These are phyloP conservation scores for Cajanus cajan DNA, from an alignment of 306 rosid species.

Conservation along the genomic window DNA sequence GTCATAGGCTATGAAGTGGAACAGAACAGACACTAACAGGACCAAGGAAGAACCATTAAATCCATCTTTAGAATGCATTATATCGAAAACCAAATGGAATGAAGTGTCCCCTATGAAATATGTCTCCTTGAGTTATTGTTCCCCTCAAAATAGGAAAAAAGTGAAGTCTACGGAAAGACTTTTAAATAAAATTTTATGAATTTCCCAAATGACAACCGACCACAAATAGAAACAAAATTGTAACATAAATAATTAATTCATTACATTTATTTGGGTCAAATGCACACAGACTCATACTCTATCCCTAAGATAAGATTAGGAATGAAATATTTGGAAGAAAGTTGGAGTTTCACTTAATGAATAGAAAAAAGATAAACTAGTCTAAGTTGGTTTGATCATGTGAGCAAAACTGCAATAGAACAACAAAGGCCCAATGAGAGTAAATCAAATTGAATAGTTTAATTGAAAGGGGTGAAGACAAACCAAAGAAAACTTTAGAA, in stretches of 20 bases:
- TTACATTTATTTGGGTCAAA: constrained; percentile 26
- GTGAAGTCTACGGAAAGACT: neutral
- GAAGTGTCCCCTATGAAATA: neutral
- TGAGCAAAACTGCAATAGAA: neutral
- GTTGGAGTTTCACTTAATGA: constrained; percentile 2
- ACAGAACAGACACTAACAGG: neutral
- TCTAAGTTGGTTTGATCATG: neutral
- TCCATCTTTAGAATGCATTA: constrained; percentile 12
- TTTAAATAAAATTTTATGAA: neutral
- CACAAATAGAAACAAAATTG: constrained; percentile 11
- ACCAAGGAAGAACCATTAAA: neutral
- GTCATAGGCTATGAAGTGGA: neutral
- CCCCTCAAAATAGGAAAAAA: neutral
- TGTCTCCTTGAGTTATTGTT: neutral
- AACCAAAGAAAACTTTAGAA: neutral
- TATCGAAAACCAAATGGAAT: neutral
- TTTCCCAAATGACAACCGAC: constrained; percentile 8
- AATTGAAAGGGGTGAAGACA: constrained; percentile 11
- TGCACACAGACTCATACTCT: neutral
- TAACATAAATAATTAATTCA: neutral
- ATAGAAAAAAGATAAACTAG: neutral
- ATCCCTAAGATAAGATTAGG: neutral
- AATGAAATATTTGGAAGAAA: neutral
- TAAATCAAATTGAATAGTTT: neutral
- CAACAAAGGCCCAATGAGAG: neutral